A percentile compares a stretch with the other conserved stretches of the same genome.
These are phyloP conservation scores for barrel medic (Medicago truncatula) DNA, from an alignment of 306 rosid species.

Conservation along the genomic window DNA sequence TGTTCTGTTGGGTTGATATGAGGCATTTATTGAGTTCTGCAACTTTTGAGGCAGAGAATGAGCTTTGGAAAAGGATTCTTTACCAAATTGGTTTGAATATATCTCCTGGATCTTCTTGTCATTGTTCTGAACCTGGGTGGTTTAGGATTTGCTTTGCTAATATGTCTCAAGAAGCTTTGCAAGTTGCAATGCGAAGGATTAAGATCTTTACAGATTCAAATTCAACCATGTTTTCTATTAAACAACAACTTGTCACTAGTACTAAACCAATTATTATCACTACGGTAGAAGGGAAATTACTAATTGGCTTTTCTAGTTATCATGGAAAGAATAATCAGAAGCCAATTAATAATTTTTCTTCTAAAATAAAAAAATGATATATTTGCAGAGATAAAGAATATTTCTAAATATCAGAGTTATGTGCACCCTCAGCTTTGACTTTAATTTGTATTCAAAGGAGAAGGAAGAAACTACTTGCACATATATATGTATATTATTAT, in stretches of 20 bases:
- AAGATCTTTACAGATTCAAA: slow-evolving; percentile 47
- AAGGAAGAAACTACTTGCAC: background rate
- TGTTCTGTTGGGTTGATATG: slow-evolving; percentile 96
- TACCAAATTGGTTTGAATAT: slow-evolving; percentile 66
- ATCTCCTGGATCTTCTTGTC: slow-evolving; percentile 85
- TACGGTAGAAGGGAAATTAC: background rate
- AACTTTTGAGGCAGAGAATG: slow-evolving; percentile 76
- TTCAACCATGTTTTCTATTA: background rate
- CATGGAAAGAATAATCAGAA: background rate
- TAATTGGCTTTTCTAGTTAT: background rate
- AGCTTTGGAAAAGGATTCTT: slow-evolving; percentile 72
- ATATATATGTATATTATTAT: background rate
- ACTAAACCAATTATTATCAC: background rate
- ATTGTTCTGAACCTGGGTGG: slow-evolving; percentile 93
- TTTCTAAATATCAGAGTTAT: background rate
- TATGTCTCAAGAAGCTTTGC: slow-evolving; percentile 67
- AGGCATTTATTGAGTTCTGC: slow-evolving; percentile 50
- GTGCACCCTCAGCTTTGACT: background rate
- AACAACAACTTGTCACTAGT: background rate
- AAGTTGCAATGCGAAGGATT: slow-evolving; percentile 67
- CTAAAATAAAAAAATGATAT: too few species aligned
- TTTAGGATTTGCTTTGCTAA: slow-evolving; percentile 88
- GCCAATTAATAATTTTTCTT: background rate
- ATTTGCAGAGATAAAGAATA: background rate
- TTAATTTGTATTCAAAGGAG: too few species aligned